These are phyloP conservation scores for Coprinopsis marcescibilis DNA, from an alignment of 768 basidiomycete species.

Conservation along the genomic window DNA sequence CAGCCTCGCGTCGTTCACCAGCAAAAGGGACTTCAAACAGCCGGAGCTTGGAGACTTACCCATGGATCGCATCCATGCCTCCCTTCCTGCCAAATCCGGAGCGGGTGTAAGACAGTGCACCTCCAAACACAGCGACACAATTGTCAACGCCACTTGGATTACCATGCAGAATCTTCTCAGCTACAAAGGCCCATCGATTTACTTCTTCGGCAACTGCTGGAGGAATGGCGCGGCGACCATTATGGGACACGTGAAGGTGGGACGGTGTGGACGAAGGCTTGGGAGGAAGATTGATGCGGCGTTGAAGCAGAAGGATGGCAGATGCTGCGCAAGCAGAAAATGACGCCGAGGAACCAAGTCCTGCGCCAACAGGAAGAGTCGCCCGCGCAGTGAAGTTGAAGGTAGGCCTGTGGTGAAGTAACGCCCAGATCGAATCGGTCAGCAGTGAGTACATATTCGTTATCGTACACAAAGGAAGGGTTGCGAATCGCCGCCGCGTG, in stretches of 20 bases:
- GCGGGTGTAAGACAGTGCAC: constrained; percentile 85
- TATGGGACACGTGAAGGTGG: constrained; percentile 59
- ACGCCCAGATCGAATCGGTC: background rate
- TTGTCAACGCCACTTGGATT: constrained; percentile 98
- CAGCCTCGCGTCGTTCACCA: background rate
- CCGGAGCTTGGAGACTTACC: constrained; percentile 45
- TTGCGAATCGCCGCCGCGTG: constrained; percentile 17
- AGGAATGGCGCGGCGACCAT: constrained; percentile 62
- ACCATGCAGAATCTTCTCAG: constrained; percentile 95
- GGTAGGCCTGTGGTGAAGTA: constrained; percentile 47
- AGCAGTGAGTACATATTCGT: constrained; percentile 1
- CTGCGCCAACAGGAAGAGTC: constrained; percentile 90
- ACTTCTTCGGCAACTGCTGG: constrained; percentile 66
- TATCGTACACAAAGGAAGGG: constrained; percentile 4
- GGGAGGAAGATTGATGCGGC: constrained; percentile 57
- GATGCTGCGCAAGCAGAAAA: constrained; percentile 87
- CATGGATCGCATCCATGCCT: constrained; percentile 81
- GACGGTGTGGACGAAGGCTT: constrained; percentile 38
- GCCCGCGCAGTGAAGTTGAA: constrained; percentile 81
- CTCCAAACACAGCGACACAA: constrained; percentile 87
- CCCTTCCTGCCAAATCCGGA: constrained; percentile 71
- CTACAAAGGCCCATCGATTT: constrained; percentile 90
- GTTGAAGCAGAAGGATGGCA: constrained; percentile 69
- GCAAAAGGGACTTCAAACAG: background rate
- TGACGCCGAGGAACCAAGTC: constrained; percentile 94